Conservation (phyloP, 495 filamentous ascomycete species). For the Podospora fimiseda region DNA sequence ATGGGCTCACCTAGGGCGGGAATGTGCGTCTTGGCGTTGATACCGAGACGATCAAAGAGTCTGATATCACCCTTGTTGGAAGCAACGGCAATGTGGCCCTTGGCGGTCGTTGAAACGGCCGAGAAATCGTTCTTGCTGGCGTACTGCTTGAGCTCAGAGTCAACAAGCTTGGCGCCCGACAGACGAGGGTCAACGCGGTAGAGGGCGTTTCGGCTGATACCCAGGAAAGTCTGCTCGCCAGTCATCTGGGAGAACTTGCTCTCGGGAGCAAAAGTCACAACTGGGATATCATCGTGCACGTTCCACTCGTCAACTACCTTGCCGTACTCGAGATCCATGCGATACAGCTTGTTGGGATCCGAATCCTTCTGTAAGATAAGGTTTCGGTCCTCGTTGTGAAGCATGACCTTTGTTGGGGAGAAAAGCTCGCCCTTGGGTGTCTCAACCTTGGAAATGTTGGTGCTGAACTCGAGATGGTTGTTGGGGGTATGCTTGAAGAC, state of each 20-base stretch:
- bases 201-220: constrained; percentile 82
- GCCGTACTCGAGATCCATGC: constrained; percentile 96
- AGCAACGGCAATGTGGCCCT: constrained; percentile 93
- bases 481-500: constrained; percentile 95
- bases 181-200: constrained; percentile 93
- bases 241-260: constrained; percentile 99
- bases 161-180: constrained; percentile 85
- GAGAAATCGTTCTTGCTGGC: constrained; percentile 95
- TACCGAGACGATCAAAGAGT: constrained; percentile 90
- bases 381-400: constrained; percentile 86
- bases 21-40: constrained; percentile 95
- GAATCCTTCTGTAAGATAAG: constrained; percentile 84
- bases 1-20: constrained; percentile 93
- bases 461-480: constrained; percentile 93
- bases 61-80: constrained; percentile 97
- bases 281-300: constrained; percentile 93
- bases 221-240: constrained; percentile 87
- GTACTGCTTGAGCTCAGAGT: constrained; percentile 90
- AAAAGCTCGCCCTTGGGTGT: constrained; percentile 84
- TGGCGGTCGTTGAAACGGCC: constrained; percentile 84
- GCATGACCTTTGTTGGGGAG: constrained; percentile 95
- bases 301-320: constrained; percentile 99
- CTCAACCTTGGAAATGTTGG: constrained; percentile 91
- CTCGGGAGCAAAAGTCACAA: constrained; percentile 85
- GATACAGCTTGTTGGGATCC: constrained; percentile 88